Evolutionary conservation across 306 rosid species (phyloP), one percentile per base, ranked within the genome.

Genomic region (Leucaena leucocephala): DNA sequence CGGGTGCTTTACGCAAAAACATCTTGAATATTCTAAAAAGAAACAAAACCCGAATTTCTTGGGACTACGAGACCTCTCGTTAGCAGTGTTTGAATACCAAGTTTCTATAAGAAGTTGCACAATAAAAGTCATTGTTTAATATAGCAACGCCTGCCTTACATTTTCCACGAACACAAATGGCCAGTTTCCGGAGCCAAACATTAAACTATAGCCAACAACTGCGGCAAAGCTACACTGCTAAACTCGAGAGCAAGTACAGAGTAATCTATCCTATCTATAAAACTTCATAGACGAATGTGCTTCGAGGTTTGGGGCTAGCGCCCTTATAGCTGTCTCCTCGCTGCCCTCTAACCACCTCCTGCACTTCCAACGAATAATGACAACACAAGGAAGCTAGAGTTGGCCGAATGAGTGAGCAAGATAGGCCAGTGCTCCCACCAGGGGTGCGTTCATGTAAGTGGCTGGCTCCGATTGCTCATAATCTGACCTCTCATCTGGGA

Each of bases 361-460:
- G 90, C 94, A 82, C 81, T 77, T 83, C 49, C 82, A 81, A 75
- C 75, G 70, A 68, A 83, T 39, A 61, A 49, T 58, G 19, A 19
- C 78, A 27, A 14, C 52, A 49, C 13, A 14, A 35, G 62, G 3
- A 6, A 45, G 8, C 67, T 81, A 88, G 83, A 88, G 75, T 77
- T 94, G 90, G 79, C 91, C 92, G 67, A 74, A 88, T 14, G 96
- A 82, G 84, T 84, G 92, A 39, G 92, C 93, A 11, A 91, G 91
- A 78, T 90, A 90, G 48, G 92, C 83, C 14, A 91, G 78, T 36
- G 95, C 38, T 15, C 98, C 98, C 0, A 94, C 96, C 2, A 94
- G 89, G 3, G 97, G 96, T 12, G 97, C 97, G 75, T 94, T 94
- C n/a, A 87, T 90, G 17, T 93, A 93, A n/a, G 98, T 93, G 35